phyloP scores from a whole-genome alignment of 345 rosid genomes.

The Populus nigra region DNA sequence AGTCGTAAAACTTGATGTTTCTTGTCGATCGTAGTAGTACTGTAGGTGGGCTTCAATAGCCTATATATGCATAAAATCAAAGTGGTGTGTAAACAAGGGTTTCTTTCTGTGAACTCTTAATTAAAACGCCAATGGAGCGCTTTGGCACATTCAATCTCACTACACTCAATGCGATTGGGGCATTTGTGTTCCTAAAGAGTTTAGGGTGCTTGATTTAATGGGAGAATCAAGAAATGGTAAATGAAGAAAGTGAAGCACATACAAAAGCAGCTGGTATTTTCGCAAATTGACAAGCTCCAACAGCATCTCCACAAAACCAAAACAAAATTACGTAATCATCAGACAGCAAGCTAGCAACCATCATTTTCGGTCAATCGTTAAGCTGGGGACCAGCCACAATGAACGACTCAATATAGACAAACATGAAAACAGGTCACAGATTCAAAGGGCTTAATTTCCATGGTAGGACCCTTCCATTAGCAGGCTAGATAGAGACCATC shows the following conservation, averaged over 20 bases:
- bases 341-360: slow-evolving; percentile 6
- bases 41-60: neutral
- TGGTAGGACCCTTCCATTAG: slow-evolving; percentile 31
- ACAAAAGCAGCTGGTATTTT: slow-evolving; percentile 11
- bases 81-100: neutral
- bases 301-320: slow-evolving; percentile 10
- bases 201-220: neutral
- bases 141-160: slow-evolving; percentile 16
- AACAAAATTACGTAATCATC: slow-evolving; percentile 12
- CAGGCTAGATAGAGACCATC: slow-evolving; percentile 15
- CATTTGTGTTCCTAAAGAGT: slow-evolving; percentile 1
- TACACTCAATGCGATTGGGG: slow-evolving; percentile 14
- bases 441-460: slow-evolving; percentile 23
- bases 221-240: neutral
- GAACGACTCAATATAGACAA: slow-evolving; percentile 11
- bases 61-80: neutral
- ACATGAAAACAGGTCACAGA: slow-evolving; percentile 8
- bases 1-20: neutral
- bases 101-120: neutral
- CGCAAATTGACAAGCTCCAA: slow-evolving; percentile 19
- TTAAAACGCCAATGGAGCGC: neutral
- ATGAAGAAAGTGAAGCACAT: slow-evolving; percentile 1
- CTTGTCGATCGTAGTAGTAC: neutral
- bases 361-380: slow-evolving; percentile 13
- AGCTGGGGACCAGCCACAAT: slow-evolving; percentile 12